A percentile compares a stretch with the other conserved stretches of the same genome.
Conservation (phyloP, 305 asterid genomes). For the Andrographis paniculata region DNA sequence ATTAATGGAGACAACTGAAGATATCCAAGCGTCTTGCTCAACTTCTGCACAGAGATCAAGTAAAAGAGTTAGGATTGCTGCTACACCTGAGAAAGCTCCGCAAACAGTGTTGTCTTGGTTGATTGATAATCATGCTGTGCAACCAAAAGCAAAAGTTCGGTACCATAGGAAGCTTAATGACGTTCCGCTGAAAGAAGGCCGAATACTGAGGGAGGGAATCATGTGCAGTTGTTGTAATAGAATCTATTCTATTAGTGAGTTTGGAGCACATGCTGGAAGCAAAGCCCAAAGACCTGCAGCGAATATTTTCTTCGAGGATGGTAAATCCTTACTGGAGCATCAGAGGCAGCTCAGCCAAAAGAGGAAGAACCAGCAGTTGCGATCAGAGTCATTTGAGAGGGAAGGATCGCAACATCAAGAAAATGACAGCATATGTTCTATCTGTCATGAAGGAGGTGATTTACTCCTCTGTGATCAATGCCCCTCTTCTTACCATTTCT, state of each 20-base stretch:
- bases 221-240: constrained; percentile 64
- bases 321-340: constrained; percentile 64
- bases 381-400: constrained; percentile 20
- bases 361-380: constrained; percentile 16
- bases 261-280: constrained; percentile 76
- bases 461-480: constrained; percentile 75
- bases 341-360: constrained; percentile 39
- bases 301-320: constrained; percentile 62
- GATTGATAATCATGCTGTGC: constrained; percentile 57
- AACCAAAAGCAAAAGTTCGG: constrained; percentile 52
- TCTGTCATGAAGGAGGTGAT: constrained; percentile 81
- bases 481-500: constrained; percentile 81
- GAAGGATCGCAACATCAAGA: constrained; percentile 19
- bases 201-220: constrained; percentile 76
- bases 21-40: constrained; percentile 26
- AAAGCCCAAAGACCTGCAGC: constrained; percentile 48
- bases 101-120: constrained; percentile 66
- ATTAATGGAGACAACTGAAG: constrained; percentile 22
- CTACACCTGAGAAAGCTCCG: constrained; percentile 45
- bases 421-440: constrained; percentile 68
- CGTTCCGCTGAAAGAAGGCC: constrained; percentile 40
- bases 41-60: constrained; percentile 28
- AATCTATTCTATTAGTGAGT: constrained; percentile 42
- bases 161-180: constrained; percentile 35
- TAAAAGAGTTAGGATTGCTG: constrained; percentile 41